Base-by-base conservation (phyloP, 768 basidiomycete genomes). In the Rickenella mellea region DNA sequence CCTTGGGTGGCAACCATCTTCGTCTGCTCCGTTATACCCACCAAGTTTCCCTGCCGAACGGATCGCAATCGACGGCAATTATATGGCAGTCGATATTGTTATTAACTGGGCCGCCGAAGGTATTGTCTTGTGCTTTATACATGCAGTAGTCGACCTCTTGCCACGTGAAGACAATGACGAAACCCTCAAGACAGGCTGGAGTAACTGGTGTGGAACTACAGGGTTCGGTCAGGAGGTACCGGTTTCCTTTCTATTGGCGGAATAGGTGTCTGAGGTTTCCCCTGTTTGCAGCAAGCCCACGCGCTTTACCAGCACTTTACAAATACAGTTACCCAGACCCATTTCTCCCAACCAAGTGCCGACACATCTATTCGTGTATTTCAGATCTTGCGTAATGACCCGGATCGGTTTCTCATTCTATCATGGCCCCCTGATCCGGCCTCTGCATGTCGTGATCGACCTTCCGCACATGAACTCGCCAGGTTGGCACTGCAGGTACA, bases 151-250 rank as follows among this genome's bases (percentile, higher is more conserved):
- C 46, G 86, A 90, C 69, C 70, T 85, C 44, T 70, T 60, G 11
- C 68, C 73, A 40, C 69, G 69, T 27, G 64, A 62, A 8, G 84
- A 89, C 67, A 85, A 87, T 52, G 81, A 88, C 59, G 83, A 87
- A 58, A 60, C 62, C 29, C 60, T 73, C 60, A 88, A 83, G 62
- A 79, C 83, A 1, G 62, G 69, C 25, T 91, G 87, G 88, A 73
- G 85, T 2, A 90, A 88, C 56, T 91, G 88, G 87, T 91, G 88
- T 60, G 83, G 83, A 42, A 89, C 88, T 56, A 40, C 73, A 90
- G 74, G 59, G 55, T 54, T 40, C 52, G 44, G 39, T 43, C 44
- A 42, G 36, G 19, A n/a, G 39, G 7, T 25, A 14, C 27, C 27
- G 20, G 8, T 4, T 27, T 43, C 17, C 14, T 42, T 11, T 21